These are phyloP conservation scores for Mortierella sp. DNA, from an alignment of 371 early-diverging fungal species.

Conservation along the genomic window DNA sequence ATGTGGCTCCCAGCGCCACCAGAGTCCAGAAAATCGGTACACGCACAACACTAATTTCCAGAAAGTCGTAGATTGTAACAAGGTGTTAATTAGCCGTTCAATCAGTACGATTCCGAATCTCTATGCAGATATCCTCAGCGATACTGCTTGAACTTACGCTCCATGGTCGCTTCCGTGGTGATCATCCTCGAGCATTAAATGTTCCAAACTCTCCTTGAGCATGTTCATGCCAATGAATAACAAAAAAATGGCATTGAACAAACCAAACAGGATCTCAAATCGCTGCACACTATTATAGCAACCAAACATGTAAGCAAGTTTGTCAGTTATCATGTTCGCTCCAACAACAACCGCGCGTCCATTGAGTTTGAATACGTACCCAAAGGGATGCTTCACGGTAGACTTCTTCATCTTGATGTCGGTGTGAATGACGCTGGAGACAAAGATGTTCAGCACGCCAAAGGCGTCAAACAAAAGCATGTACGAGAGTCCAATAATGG, in stretches of 20 bases:
- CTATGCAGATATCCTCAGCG: background rate
- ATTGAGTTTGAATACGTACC: conserved; percentile 53
- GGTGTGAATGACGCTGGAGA: conserved; percentile 66
- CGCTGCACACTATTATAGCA: conserved; percentile 63
- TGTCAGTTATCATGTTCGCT: too few species aligned
- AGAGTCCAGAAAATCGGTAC: conserved; percentile 63
- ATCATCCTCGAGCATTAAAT: conserved; percentile 66
- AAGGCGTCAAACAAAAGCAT: conserved; percentile 75
- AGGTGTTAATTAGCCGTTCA: background rate
- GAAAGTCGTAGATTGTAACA: background rate
- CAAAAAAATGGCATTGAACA: conserved; percentile 70
- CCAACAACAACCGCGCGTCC: background rate
- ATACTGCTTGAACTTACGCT: conserved; percentile 31
- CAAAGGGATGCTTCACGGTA: conserved; percentile 71
- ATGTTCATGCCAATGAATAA: conserved; percentile 77
- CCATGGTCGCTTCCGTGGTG: conserved; percentile 61
- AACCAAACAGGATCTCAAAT: conserved; percentile 71
- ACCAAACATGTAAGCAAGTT: background rate
- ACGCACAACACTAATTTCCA: conserved; percentile 38
- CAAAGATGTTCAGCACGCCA: conserved; percentile 69
- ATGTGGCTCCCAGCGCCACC: conserved; percentile 62
- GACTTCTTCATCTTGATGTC: conserved; percentile 62
- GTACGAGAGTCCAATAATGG: conserved; percentile 68
- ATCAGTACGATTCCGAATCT: background rate
- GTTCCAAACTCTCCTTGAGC: conserved; percentile 76